Evolutionary conservation across 176 grass and related monocot species (phyloP).

Genomic region (Cocos nucifera): DNA sequence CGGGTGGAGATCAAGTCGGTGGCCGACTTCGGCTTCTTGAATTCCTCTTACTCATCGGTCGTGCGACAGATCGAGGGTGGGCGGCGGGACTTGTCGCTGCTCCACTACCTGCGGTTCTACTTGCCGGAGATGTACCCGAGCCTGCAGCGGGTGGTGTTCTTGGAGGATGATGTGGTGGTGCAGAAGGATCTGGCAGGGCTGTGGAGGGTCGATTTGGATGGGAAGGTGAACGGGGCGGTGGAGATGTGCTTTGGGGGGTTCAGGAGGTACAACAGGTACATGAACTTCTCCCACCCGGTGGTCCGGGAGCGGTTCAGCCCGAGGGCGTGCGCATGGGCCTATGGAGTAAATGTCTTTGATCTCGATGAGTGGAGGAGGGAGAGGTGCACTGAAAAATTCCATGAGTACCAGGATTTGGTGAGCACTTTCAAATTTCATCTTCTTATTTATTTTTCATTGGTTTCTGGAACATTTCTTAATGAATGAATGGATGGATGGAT

Average conservation of each 20-base stretch:
- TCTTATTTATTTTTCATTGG: background rate
- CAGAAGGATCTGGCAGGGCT: constrained; percentile 68
- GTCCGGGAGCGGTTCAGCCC: constrained; percentile 55
- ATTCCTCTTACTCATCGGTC: constrained; percentile 73
- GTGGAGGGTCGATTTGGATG: constrained; percentile 70
- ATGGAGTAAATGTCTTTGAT: constrained; percentile 95
- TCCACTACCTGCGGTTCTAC: constrained; percentile 87
- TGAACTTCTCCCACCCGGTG: constrained; percentile 72
- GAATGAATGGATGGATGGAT: too few species aligned
- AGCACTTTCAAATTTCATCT: background rate
- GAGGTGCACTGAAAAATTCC: constrained; percentile 70
- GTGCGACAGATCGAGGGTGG: constrained; percentile 62
- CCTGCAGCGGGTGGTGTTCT: constrained; percentile 52
- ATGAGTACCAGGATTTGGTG: constrained; percentile 83
- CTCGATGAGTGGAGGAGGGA: constrained; percentile 71
- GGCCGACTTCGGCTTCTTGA: constrained; percentile 63
- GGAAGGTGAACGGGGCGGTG: constrained; percentile 84
- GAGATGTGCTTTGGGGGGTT: constrained; percentile 91
- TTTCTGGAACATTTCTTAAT: too few species aligned
- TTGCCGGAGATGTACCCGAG: constrained; percentile 76
- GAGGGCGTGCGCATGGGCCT: constrained; percentile 66
- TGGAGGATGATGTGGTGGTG: constrained; percentile 95
- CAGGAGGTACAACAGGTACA: constrained; percentile 68
- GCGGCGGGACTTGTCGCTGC: constrained; percentile 48
- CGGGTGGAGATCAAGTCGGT: constrained; percentile 65